Base-by-base conservation (phyloP, 441 rosid species). In the Aquilaria agallochum region DNA sequence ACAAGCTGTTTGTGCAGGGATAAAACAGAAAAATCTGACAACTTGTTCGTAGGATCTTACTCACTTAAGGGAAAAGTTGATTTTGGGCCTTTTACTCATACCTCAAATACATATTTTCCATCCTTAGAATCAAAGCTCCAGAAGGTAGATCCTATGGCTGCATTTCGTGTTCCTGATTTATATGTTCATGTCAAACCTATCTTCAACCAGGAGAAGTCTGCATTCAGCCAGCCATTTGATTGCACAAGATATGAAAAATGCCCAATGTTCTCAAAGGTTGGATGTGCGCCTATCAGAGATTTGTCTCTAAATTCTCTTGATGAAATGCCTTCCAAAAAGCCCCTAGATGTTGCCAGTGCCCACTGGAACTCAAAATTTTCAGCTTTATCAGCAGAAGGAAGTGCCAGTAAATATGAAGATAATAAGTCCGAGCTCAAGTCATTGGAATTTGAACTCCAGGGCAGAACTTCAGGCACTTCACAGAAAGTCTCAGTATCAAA, bases 31-130 rank as follows among this genome's bases (percentile, higher is more conserved):
- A 4, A 40, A n/a, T 54, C 36, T n/a, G 49, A 50, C 51, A 56
- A 58, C 71, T 69, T 75, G 75, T 56, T 67, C 49, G 76, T 74
- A 70, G 88, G 83, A 57, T 75, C 64, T 68, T 27, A 70, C 36
- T 55, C 83, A 10, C 68, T 60, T 53, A 70, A 70, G 65, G 59
- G 32, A 50, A 67, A 64, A 67, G 63, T 77, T 36, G 77, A 74
- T 69, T 71, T 62, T 53, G 55, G 68, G 58, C 70, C 69, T 63
- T 65, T 67, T 27, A 60, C 59, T 69, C 63, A 60, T 60, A 50
- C 72, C 61, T 62, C 73, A 8, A 71, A 72, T 49, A 59, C 20
- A 32, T 58, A 58, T 53, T 51, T 53, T 67, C 56, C 72, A 47
- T 56, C 68, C 12, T 45, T 63, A 55, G 57, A 60, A 66, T 58